Percentiles rank a stretch among this genome's conserved stretches.
Evolutionary conservation across 1,284 basidiomycete species (phyloP).

Genomic region (Apiotrichum akiyoshidainum): DNA sequence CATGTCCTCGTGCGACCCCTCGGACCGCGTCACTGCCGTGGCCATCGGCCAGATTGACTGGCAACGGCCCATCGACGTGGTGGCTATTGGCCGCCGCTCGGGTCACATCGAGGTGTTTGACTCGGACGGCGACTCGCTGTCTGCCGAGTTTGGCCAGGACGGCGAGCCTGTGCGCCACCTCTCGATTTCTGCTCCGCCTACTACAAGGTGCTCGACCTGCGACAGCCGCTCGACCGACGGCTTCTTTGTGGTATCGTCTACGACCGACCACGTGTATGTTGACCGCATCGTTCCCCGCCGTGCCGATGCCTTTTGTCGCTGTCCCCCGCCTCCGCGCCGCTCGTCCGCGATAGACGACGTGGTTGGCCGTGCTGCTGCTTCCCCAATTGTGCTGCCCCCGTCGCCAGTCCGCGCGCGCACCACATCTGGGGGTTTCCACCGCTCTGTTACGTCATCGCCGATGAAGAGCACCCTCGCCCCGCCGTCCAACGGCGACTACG

Average conservation of each 20-base stretch:
- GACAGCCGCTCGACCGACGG: constrained; percentile 27
- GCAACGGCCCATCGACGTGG: constrained; percentile 13
- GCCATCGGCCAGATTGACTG: constrained; percentile 11
- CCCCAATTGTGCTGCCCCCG: constrained; percentile 4
- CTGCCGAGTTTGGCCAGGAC: constrained; percentile 8
- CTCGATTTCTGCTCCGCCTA: constrained; percentile 20
- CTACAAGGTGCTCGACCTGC: constrained; percentile 35
- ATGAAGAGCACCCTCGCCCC: constrained; percentile 11
- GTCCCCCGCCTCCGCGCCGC: constrained; percentile 19
- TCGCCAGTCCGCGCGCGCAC: constrained; percentile 4
- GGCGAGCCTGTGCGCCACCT: constrained; percentile 9
- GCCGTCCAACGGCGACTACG: constrained; percentile 29
- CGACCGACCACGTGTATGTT: constrained; percentile 27
- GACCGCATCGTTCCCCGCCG: constrained; percentile 29
- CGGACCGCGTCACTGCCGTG: constrained; percentile 24
- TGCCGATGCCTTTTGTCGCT: constrained; percentile 29
- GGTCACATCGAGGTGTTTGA: constrained; percentile 41
- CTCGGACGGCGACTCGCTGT: constrained; percentile 15
- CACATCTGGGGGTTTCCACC: not conserved
- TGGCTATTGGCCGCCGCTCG: constrained; percentile 36
- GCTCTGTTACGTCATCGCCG: constrained; percentile 2
- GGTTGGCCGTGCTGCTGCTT: not conserved
- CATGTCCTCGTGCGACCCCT: constrained; percentile 7
- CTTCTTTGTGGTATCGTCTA: constrained; percentile 37
- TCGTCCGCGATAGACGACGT: constrained; percentile 25